Conservation (phyloP, 768 basidiomycete species). For the Scleroderma citrinum region DNA sequence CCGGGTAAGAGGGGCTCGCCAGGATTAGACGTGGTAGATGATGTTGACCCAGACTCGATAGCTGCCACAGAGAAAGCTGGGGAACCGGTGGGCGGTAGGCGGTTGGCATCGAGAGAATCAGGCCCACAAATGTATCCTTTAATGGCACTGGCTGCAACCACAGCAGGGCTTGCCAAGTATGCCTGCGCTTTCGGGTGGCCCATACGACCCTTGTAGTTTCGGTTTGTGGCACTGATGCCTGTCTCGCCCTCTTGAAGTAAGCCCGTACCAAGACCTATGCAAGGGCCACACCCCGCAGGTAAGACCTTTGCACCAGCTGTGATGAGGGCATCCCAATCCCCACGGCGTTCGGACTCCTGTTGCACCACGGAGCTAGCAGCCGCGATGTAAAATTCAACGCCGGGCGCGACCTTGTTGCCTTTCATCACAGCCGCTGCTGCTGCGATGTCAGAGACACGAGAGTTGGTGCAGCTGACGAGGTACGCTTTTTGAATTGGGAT, state of each 20-base stretch:
- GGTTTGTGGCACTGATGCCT: conserved; percentile 96
- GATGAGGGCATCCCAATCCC: conserved; percentile 85
- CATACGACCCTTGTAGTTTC: conserved; percentile 99
- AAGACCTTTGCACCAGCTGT: conserved; percentile 88
- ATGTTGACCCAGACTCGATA: conserved; percentile 22
- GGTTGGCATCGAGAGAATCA: conserved; percentile 49
- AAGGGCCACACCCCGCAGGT: conserved; percentile 96
- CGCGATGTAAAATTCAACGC: conserved; percentile 96
- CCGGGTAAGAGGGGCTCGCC: conserved; percentile 68
- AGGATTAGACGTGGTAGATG: conserved; percentile 23
- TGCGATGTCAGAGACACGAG: conserved; percentile 89
- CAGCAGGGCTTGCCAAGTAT: conserved; percentile 93
- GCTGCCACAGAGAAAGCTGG: conserved; percentile 54
- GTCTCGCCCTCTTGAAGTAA: conserved; percentile 90
- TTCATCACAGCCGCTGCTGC: conserved; percentile 88
- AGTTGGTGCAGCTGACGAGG: conserved; percentile 97
- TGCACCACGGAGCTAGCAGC: conserved; percentile 93
- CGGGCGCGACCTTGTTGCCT: conserved; percentile 73
- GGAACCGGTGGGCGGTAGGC: conserved; percentile 44
- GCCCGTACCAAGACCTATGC: conserved; percentile 93
- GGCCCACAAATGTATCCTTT: conserved; percentile 90
- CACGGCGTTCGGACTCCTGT: conserved; percentile 75
- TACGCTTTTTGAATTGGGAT: conserved; percentile 96
- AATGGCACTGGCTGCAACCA: conserved; percentile 93
- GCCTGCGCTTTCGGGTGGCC: conserved; percentile 92